phyloP scores from a whole-genome alignment of 2,329 filamentous ascomycete genomes.

The Tolypocladium tundrense region DNA sequence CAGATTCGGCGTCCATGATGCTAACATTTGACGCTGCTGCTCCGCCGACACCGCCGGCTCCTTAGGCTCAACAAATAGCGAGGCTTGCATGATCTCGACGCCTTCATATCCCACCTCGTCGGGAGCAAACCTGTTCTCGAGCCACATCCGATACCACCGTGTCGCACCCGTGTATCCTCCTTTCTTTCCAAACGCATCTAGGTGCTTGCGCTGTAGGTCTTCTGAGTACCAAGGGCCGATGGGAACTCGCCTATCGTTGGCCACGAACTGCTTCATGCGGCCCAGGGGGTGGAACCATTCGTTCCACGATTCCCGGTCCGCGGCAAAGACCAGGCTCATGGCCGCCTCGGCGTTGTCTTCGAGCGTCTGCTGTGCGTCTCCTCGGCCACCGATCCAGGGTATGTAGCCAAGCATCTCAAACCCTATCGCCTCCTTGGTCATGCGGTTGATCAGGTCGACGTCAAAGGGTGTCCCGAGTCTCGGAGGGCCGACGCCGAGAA shows the following conservation, averaged over 20 bases:
- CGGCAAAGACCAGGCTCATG: no score
- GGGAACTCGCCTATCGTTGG: slow-evolving; percentile 3
- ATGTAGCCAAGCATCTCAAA: no score
- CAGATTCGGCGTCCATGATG: slow-evolving; percentile 19
- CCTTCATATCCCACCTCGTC: slow-evolving; percentile 14
- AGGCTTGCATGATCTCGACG: slow-evolving; percentile 8
- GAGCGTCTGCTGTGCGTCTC: no score
- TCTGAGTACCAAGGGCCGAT: slow-evolving; percentile 16
- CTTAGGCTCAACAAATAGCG: slow-evolving; percentile 12
- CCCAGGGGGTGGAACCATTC: no score
- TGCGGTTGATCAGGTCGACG: no score
- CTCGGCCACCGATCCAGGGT: no score
- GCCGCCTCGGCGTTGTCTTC: no score
- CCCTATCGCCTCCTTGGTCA: no score
- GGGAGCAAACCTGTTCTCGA: slow-evolving; percentile 13
- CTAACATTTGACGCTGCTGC: slow-evolving; percentile 16
- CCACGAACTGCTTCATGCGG: no score
- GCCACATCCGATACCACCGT: slow-evolving; percentile 21
- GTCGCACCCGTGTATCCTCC: slow-evolving; percentile 19
- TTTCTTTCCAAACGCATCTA: slow-evolving; percentile 9
- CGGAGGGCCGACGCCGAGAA: no score
- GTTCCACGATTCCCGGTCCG: no score
- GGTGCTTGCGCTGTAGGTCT: slow-evolving; percentile 11
- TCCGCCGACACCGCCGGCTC: slow-evolving; percentile 5
- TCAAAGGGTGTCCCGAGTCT: no score